These are phyloP conservation scores for Penicillium sp. DNA, from an alignment of 2,329 filamentous ascomycete genomes.

Conservation along the genomic window DNA sequence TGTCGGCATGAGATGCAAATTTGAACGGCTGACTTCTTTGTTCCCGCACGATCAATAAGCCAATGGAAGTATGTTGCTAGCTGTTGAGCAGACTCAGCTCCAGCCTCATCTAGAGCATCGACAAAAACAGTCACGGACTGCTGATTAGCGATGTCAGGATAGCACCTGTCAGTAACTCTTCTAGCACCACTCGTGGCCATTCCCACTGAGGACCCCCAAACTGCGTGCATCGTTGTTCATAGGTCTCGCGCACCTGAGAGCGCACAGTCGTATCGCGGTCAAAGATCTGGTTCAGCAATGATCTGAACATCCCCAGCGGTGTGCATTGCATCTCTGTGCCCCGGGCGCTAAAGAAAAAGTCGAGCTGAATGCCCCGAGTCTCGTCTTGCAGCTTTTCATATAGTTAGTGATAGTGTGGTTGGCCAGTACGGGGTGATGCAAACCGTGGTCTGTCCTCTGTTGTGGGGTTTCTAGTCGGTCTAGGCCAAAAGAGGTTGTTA, in stretches of 20 bases:
- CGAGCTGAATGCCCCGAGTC: background rate
- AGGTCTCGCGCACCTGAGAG: background rate
- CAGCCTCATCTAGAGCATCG: slow-evolving; percentile 14
- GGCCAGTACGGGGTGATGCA: background rate
- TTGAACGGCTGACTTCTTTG: background rate
- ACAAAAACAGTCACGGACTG: slow-evolving; percentile 8
- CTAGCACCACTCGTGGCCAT: slow-evolving; percentile 1
- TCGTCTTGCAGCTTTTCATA: background rate
- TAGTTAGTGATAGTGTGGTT: background rate
- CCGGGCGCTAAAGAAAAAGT: slow-evolving; percentile 20
- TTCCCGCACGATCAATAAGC: background rate
- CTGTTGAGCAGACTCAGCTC: slow-evolving; percentile 1
- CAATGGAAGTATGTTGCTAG: slow-evolving; percentile 6
- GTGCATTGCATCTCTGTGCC: slow-evolving; percentile 14
- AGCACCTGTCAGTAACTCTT: slow-evolving; percentile 2
- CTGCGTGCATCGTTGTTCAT: slow-evolving; percentile 1
- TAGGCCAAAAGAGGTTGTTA: background rate
- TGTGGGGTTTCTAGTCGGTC: background rate
- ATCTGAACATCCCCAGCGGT: slow-evolving; percentile 16
- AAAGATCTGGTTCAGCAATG: slow-evolving; percentile 17
- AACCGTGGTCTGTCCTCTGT: background rate
- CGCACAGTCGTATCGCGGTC: slow-evolving; percentile 2
- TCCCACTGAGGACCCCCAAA: slow-evolving; percentile 12
- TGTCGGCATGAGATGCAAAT: slow-evolving; percentile 19
- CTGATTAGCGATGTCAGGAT: background rate